Conservation (phyloP, 2,329 filamentous ascomycete genomes). For the Phyllosticta paracitricarpa region DNA sequence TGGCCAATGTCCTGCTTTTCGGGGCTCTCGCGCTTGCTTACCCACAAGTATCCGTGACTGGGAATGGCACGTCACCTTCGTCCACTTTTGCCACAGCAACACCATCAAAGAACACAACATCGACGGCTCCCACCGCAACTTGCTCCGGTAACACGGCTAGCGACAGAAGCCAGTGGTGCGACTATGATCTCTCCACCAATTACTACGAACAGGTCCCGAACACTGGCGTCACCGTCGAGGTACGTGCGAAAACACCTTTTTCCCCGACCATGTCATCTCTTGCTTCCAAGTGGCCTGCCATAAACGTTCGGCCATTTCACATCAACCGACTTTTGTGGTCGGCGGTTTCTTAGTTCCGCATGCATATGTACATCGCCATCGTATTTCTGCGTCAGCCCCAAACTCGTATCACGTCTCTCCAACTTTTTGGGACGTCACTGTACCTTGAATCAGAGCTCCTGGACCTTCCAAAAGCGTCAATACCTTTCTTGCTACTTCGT, state of each 20-base stretch:
- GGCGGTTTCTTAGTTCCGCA: not conserved
- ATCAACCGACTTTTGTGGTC: not conserved
- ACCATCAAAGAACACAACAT: not conserved
- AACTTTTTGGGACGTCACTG: not conserved
- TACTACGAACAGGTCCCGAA: conserved; percentile 41
- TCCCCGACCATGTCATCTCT: not conserved
- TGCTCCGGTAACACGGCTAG: conserved; percentile 24
- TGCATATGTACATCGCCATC: not conserved
- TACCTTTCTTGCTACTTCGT: not conserved
- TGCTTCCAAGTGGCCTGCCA: not conserved
- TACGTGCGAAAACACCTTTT: not conserved
- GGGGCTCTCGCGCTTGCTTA: not conserved
- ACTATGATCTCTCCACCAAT: conserved; percentile 42
- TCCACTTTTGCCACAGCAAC: not conserved
- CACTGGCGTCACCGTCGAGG: conserved; percentile 44
- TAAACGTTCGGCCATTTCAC: not conserved
- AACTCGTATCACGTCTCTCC: not conserved
- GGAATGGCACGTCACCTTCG: not conserved
- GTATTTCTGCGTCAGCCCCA: not conserved
- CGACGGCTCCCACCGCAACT: conserved; percentile 2
- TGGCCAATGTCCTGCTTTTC: not conserved
- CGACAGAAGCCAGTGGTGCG: conserved; percentile 26
- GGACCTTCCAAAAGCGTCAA: conserved; percentile 41
- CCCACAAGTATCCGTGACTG: not conserved
- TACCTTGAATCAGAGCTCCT: conserved; percentile 23